Conservation (phyloP, 2,329 filamentous ascomycete species). For the Fusarium duplospermum region DNA sequence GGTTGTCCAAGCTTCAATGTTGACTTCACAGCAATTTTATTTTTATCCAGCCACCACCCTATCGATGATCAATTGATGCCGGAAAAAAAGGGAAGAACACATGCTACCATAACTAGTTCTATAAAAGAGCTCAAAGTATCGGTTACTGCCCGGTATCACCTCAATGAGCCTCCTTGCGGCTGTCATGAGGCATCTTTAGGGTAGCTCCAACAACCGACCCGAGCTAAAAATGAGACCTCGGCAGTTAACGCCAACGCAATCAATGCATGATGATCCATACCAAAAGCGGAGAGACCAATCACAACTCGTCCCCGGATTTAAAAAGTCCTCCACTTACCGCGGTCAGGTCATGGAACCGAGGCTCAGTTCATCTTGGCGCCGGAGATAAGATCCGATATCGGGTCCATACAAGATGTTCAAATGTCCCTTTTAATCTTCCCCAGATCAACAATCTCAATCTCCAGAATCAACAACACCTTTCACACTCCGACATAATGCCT, state of each 20-base stretch:
- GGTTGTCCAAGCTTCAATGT: background rate
- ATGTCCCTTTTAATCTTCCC: background rate
- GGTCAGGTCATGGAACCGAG: background rate
- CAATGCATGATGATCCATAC: background rate
- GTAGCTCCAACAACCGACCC: background rate
- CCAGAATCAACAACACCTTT: background rate
- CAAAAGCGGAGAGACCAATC: background rate
- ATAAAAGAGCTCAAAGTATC: background rate
- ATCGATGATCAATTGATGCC: background rate
- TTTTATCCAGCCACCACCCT: background rate
- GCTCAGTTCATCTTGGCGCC: background rate
- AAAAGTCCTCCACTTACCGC: background rate
- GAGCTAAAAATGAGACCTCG: background rate
- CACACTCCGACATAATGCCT: conserved; percentile 34
- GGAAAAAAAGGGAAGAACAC: background rate
- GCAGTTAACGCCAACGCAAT: background rate
- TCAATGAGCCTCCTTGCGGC: background rate
- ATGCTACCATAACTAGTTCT: background rate
- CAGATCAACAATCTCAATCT: background rate
- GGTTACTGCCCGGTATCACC: background rate
- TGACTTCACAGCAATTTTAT: background rate
- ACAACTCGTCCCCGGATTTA: background rate
- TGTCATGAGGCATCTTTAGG: background rate
- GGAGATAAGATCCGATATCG: background rate
- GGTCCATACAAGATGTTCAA: background rate